These are phyloP conservation scores for Populus nigra DNA, from an alignment of 345 rosid genomes.

Conservation along the genomic window DNA sequence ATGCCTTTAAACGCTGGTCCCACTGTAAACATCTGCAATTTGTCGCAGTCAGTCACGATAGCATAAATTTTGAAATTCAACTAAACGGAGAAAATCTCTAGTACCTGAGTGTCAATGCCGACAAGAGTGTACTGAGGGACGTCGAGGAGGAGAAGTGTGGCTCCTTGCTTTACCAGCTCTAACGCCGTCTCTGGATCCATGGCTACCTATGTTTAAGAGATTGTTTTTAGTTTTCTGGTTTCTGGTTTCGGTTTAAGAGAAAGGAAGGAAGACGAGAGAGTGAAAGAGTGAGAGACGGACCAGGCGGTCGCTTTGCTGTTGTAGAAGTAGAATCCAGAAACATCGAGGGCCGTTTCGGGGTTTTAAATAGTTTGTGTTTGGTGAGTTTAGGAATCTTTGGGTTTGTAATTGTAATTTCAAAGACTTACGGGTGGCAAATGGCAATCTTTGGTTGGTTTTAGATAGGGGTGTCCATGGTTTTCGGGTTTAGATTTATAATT, in stretches of 20 bases:
- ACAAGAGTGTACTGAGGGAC: conserved; percentile 77
- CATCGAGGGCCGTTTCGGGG: neutral
- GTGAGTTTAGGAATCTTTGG: too few relatives aligned
- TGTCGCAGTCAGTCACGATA: neutral
- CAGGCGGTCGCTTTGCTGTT: neutral
- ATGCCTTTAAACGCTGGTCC: conserved; percentile 84
- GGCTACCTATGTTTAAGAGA: neutral
- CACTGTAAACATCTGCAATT: conserved; percentile 56
- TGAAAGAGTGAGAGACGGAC: too few relatives aligned
- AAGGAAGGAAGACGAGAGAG: neutral
- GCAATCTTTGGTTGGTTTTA: too few relatives aligned
- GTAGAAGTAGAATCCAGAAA: conserved; percentile 5
- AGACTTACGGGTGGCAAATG: too few relatives aligned
- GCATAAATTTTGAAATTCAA: neutral
- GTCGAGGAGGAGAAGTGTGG: conserved; percentile 76
- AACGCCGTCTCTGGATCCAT: conserved; percentile 78
- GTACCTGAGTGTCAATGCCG: conserved; percentile 84
- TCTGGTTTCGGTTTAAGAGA: neutral
- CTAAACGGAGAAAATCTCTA: neutral
- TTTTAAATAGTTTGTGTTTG: too few relatives aligned
- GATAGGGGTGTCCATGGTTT: too few relatives aligned
- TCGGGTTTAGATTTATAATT: too few relatives aligned
- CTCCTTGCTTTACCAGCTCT: conserved; percentile 74
- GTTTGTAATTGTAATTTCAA: too few relatives aligned
- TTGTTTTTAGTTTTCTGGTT: neutral